A percentile compares a stretch with the other conserved stretches of the same genome.
phyloP scores from a whole-genome alignment of 2,329 filamentous ascomycete genomes.

The Epichloe hybrida region DNA sequence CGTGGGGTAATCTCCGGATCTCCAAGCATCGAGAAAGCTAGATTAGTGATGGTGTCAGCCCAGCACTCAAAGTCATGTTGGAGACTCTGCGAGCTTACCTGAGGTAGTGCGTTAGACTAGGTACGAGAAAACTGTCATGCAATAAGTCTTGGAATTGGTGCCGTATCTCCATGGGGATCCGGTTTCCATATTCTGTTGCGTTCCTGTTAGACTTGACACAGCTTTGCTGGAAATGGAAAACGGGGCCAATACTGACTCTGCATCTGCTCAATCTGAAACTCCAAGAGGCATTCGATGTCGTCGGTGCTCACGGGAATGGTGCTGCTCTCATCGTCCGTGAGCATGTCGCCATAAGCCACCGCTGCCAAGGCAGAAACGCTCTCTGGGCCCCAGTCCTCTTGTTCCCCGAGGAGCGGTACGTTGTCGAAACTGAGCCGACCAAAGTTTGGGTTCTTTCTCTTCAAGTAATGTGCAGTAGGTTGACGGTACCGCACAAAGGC shows the following conservation, averaged over 20 bases:
- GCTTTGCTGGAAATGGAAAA: no score
- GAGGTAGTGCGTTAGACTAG: constrained; percentile 64
- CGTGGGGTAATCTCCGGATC: constrained; percentile 75
- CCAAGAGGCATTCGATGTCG: constrained; percentile 67
- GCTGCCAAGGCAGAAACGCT: constrained; percentile 31
- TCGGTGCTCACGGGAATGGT: constrained; percentile 52
- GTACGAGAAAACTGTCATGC: constrained; percentile 50
- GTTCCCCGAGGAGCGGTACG: constrained; percentile 36
- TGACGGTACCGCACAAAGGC: constrained; percentile 70
- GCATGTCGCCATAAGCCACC: constrained; percentile 39
- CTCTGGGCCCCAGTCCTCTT: constrained; percentile 34
- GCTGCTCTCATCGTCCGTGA: constrained; percentile 26
- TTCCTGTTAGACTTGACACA: neutral
- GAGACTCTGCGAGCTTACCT: constrained; percentile 27
- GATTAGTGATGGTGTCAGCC: constrained; percentile 3
- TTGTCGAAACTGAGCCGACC: constrained; percentile 43
- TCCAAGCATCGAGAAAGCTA: constrained; percentile 85
- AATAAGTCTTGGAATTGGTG: constrained; percentile 57
- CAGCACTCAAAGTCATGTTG: neutral
- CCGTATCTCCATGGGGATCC: constrained; percentile 63
- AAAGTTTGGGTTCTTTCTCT: constrained; percentile 47
- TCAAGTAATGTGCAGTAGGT: constrained; percentile 54
- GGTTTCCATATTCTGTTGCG: constrained; percentile 52
- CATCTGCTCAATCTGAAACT: constrained; percentile 79
- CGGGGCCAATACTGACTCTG: constrained; percentile 44